These are phyloP conservation scores for Talaromyces pinophilus DNA, from an alignment of 2,329 filamentous ascomycete genomes.

Conservation along the genomic window DNA sequence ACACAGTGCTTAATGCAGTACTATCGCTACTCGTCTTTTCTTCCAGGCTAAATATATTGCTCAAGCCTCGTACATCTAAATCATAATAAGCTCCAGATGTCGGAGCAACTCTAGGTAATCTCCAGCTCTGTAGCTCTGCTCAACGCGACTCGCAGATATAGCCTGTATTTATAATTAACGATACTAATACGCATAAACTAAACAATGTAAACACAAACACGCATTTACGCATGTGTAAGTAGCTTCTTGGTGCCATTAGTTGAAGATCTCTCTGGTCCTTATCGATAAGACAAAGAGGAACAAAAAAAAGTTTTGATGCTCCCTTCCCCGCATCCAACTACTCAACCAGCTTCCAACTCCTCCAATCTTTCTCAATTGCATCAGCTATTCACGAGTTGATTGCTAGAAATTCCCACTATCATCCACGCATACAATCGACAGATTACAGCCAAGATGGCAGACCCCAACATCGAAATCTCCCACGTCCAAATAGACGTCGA, in stretches of 20 bases:
- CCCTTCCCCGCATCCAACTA: neutral
- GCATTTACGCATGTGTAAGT: no score
- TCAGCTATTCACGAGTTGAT: no score
- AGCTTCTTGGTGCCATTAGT: neutral
- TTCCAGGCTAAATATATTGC: neutral
- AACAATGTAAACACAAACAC: no score
- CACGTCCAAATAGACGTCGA: slow-evolving; percentile 34
- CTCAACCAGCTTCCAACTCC: neutral
- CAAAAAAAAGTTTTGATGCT: slow-evolving; percentile 3
- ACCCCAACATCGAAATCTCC: slow-evolving; percentile 13
- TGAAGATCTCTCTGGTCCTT: neutral
- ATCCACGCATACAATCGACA: no score
- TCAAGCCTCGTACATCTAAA: neutral
- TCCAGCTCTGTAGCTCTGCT: neutral
- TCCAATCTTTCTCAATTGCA: no score
- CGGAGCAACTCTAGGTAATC: no score
- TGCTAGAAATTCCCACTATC: no score
- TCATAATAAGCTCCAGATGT: no score
- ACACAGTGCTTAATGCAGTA: slow-evolving; percentile 22
- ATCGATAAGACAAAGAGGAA: slow-evolving; percentile 5
- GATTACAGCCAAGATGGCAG: slow-evolving; percentile 14
- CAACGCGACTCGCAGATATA: neutral
- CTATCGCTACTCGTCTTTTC: slow-evolving; percentile 20
- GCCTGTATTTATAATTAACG: no score
- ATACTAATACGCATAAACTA: no score